These are phyloP conservation scores for Sisymbrium irio DNA, from an alignment of 345 rosid genomes.

Conservation along the genomic window DNA sequence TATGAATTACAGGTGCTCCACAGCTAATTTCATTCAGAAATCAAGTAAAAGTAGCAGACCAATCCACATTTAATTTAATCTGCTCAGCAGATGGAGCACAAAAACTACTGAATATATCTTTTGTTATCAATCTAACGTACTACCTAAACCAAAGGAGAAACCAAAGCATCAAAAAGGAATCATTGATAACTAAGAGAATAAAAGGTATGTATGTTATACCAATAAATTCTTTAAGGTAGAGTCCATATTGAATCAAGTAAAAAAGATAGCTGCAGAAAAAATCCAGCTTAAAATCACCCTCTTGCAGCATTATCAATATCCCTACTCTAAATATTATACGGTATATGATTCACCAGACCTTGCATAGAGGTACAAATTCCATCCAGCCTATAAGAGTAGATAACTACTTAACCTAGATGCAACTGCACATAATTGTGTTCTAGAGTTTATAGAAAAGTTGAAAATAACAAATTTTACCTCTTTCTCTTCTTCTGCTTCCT, in stretches of 20 bases:
- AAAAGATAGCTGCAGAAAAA: neutral
- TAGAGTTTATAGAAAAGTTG: too few relatives aligned
- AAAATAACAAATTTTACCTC: too few relatives aligned
- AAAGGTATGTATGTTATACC: constrained; percentile 2
- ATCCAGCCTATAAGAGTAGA: constrained; percentile 1
- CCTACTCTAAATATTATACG: neutral
- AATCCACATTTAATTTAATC: too few relatives aligned
- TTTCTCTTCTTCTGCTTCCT: too few relatives aligned
- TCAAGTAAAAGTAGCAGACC: neutral
- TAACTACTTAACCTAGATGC: neutral
- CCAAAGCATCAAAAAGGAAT: neutral
- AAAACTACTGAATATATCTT: neutral
- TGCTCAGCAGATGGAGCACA: neutral
- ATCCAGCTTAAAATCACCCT: constrained; percentile 5
- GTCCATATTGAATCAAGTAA: neutral
- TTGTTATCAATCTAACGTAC: neutral
- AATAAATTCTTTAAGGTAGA: too few relatives aligned
- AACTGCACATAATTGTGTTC: constrained; percentile 1
- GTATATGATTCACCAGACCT: neutral
- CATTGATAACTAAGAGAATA: neutral
- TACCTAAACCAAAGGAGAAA: constrained; percentile 2
- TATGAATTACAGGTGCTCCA: neutral
- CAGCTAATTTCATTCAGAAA: neutral
- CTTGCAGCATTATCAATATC: neutral
- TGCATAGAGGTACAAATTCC: neutral